Percentiles rank a stretch among this genome's conserved stretches.
These are phyloP conservation scores for Phytophthora lateralis DNA, from an alignment of 352 stramenopile genomes.

Conservation along the genomic window DNA sequence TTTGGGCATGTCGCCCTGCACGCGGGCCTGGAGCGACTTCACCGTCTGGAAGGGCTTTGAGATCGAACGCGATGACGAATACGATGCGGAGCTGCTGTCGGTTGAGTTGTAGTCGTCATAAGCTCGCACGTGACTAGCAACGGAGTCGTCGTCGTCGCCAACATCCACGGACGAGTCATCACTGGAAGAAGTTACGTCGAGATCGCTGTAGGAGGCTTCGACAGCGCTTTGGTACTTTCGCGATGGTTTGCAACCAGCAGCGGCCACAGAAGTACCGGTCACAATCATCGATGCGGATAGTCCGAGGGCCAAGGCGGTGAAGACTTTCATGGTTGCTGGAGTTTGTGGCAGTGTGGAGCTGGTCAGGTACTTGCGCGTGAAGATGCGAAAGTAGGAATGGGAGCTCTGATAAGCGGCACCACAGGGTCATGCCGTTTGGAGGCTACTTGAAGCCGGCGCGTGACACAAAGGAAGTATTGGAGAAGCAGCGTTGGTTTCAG, in stretches of 20 bases:
- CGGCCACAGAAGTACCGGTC: slow-evolving; percentile 3
- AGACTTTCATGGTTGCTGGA: slow-evolving; percentile 24
- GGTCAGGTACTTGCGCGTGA: background rate
- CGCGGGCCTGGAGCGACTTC: slow-evolving; percentile 51
- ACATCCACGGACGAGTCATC: slow-evolving; percentile 1
- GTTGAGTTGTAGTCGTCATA: background rate
- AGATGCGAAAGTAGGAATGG: slow-evolving; percentile 29
- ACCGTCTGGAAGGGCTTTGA: slow-evolving; percentile 42
- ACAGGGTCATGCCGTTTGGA: background rate
- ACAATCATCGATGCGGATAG: slow-evolving; percentile 4
- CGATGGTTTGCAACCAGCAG: slow-evolving; percentile 2
- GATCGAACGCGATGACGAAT: background rate
- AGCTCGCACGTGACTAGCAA: background rate
- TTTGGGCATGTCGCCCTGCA: slow-evolving; percentile 52
- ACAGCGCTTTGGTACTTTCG: slow-evolving; percentile 5
- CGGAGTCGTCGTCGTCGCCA: background rate
- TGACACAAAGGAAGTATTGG: slow-evolving; percentile 1
- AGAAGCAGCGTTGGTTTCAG: slow-evolving; percentile 17
- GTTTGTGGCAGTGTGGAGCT: background rate
- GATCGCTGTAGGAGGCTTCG: background rate
- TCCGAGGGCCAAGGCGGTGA: slow-evolving; percentile 1
- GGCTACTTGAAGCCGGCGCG: background rate
- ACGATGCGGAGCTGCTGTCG: slow-evolving; percentile 2
- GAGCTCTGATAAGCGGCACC: background rate
- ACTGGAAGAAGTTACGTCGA: background rate